phyloP scores from a whole-genome alignment of 306 rosid species.

The Vigna hirtella region DNA sequence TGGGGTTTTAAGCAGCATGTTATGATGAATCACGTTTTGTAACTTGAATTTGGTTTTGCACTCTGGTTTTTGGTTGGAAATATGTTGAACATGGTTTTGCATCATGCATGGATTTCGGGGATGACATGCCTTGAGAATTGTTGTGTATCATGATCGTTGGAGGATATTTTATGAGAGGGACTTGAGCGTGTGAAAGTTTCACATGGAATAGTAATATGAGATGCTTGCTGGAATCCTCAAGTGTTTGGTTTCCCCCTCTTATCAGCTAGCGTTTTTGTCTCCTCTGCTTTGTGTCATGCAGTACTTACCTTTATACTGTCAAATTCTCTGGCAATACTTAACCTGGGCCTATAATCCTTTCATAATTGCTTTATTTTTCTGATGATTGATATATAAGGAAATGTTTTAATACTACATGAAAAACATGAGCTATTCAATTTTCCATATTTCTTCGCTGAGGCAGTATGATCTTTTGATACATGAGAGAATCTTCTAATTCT shows the following conservation, averaged over 20 bases:
- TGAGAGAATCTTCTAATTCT: background rate
- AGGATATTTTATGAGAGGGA: background rate
- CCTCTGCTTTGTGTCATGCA: background rate
- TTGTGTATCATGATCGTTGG: background rate
- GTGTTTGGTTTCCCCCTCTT: too few species aligned
- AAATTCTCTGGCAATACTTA: background rate
- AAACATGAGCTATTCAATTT: slow-evolving; percentile 18
- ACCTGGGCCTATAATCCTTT: slow-evolving; percentile 3
- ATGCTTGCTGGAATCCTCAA: too few species aligned
- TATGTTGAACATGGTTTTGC: slow-evolving; percentile 7
- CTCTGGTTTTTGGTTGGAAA: slow-evolving; percentile 11
- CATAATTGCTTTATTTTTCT: background rate
- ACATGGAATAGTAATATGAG: too few species aligned
- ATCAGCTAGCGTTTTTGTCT: too few species aligned
- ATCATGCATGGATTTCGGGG: background rate
- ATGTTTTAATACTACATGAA: slow-evolving; percentile 9
- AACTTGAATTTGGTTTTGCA: slow-evolving; percentile 5
- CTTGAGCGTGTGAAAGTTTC: too few species aligned
- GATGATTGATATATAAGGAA: background rate
- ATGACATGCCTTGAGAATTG: background rate
- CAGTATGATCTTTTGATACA: background rate
- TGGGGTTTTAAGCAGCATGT: slow-evolving; percentile 12
- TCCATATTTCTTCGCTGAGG: background rate
- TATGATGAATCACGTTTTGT: background rate
- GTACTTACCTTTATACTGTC: background rate